These are phyloP conservation scores for Parathielavia appendiculata DNA, from an alignment of 495 filamentous ascomycete genomes.

Conservation along the genomic window DNA sequence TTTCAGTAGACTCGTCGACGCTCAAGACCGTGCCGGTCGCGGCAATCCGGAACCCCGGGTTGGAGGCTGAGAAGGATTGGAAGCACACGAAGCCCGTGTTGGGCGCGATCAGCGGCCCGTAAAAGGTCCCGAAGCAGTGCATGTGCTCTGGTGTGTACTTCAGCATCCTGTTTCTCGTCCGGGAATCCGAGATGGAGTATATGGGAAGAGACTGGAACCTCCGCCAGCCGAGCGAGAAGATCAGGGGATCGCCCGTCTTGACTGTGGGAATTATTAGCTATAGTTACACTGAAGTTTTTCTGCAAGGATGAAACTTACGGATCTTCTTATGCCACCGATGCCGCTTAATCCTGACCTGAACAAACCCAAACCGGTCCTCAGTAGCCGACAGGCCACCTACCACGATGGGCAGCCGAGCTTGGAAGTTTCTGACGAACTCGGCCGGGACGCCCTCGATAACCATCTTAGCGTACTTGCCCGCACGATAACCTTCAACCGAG, in stretches of 20 bases:
- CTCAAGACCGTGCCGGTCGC: conserved; percentile 88
- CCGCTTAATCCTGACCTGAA: conserved; percentile 92
- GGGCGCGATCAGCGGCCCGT: conserved; percentile 87
- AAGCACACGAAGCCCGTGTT: conserved; percentile 94
- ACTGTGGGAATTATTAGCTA: conserved; percentile 35
- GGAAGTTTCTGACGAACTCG: conserved; percentile 87
- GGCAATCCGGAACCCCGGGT: conserved; percentile 86
- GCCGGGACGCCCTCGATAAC: conserved; percentile 82
- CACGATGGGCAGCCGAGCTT: conserved; percentile 77
- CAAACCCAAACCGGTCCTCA: conserved; percentile 90
- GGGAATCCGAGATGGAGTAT: conserved; percentile 89
- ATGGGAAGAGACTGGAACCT: conserved; percentile 88
- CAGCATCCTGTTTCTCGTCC: conserved; percentile 91
- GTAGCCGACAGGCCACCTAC: conserved; percentile 85
- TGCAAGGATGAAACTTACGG: conserved; percentile 21
- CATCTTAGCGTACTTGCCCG: conserved; percentile 90
- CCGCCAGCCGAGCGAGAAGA: conserved; percentile 97
- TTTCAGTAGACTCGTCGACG: conserved; percentile 90
- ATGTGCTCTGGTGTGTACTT: conserved; percentile 87
- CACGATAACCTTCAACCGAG: conserved; percentile 80
- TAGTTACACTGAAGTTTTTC: background rate
- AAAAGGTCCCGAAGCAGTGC: conserved; percentile 95
- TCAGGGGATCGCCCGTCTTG: conserved; percentile 94
- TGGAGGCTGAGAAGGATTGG: conserved; percentile 82
- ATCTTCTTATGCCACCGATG: conserved; percentile 99